A percentile compares a stretch with the other conserved stretches of the same genome.
Conservation (phyloP, 371 early-diverging fungal species). For the Zychaea mexicana region DNA sequence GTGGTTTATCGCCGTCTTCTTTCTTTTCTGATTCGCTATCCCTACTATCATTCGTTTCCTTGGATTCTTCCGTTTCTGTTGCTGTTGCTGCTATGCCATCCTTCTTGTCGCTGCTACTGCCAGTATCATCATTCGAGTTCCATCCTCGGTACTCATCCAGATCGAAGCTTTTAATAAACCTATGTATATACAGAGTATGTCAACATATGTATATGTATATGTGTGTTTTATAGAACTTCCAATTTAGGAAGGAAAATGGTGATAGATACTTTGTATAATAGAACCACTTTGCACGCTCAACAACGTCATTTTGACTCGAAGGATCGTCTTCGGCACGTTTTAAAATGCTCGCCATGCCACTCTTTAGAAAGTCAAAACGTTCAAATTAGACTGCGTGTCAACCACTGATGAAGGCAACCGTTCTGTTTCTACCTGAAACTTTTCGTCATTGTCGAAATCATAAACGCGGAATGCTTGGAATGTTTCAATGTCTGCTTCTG, state of each 20-base stretch:
- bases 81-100: background rate
- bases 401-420: background rate
- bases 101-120: background rate
- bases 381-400: too few relatives aligned
- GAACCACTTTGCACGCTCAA: conserved; percentile 28
- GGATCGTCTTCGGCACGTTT: conserved; percentile 16
- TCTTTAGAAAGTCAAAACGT: conserved; percentile 6
- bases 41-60: background rate
- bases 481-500: conserved; percentile 1
- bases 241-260: too few relatives aligned
- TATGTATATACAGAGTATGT: background rate
- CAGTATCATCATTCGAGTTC: conserved; percentile 2
- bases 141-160: conserved; percentile 22
- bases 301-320: conserved; percentile 7
- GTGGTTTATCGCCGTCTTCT: conserved; percentile 11
- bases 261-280: conserved; percentile 28
- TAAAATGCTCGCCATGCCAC: conserved; percentile 24
- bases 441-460: conserved; percentile 28
- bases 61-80: background rate
- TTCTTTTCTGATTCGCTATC: background rate
- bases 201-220: too few relatives aligned
- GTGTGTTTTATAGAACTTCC: background rate
- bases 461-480: conserved; percentile 27
- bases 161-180: conserved; percentile 27
- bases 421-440: conserved; percentile 17